Base-by-base conservation (phyloP, 768 basidiomycete genomes). In the Mycena belliarum region DNA sequence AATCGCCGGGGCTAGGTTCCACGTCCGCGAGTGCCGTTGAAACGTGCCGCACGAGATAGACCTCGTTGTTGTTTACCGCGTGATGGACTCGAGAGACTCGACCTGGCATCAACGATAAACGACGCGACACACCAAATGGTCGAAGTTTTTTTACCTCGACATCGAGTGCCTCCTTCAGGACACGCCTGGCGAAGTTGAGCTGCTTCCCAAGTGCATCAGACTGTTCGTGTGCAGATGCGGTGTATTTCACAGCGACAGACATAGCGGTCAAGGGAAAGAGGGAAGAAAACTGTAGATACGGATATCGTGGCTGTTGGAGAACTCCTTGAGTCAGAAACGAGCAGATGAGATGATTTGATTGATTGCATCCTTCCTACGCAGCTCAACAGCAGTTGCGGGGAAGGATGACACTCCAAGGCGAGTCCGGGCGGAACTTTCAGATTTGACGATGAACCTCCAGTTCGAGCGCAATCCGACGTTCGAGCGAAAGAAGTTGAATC, bases 61-160 rank as follows among this genome's bases (percentile, higher is more conserved):
- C 46, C 41, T 59, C 53, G 46, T 59, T 59, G 46, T 59, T 59
- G 33, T 48, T 26, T 51, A 50, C 23, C 57, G 50, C 9, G 57
- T 33, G n/a, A 59, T 59, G 15, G 57, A 51, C 25, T 59, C 57
- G 8, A 59, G 51, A 7, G 57, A 59, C 46, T 59, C 57, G 8
- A 59, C 37, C 57, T 59, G 21, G 6, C n/a, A 16, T 21, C 18
- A 23, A 26, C 16, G 14, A 35, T 45, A n/a, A 49, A 29, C 32
- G 20, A 52, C 15, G 7, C 32, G 20, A 52, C 15, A 4, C 14
- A 40, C 21, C 8, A 0, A 20, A 52, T 28, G 12, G 37, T 21
- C 20, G 35, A 14, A 32, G 24, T 23, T n/a, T 4, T 7, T 12
- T 37, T 49, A 53, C 57, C 51, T 59, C 57, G 47, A 59, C 25